Percentiles rank a stretch among this genome's conserved stretches.
phyloP scores from a whole-genome alignment of 495 filamentous ascomycete species.

The Aspergillus kassunensis region DNA sequence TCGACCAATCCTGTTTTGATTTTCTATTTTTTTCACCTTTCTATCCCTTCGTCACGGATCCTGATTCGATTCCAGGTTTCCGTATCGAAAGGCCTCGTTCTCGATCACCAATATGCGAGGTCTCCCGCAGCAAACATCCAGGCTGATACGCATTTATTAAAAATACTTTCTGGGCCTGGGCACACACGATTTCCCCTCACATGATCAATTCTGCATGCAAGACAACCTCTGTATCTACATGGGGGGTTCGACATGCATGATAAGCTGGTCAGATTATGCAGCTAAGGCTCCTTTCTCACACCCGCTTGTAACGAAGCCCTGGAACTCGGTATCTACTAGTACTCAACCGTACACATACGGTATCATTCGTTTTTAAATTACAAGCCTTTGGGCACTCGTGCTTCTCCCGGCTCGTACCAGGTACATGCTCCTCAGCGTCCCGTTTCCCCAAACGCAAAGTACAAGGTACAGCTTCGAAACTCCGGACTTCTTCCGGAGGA shows the following conservation, averaged over 20 bases:
- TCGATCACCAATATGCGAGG: constrained; percentile 1
- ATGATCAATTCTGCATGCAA: constrained; percentile 44
- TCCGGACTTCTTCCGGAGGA: neutral
- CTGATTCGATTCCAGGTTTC: neutral
- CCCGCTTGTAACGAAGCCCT: constrained; percentile 2
- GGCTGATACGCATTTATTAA: constrained; percentile 7
- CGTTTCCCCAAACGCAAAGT: neutral
- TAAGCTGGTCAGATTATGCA: constrained; percentile 9
- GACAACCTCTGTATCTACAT: constrained; percentile 21
- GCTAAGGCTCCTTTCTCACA: constrained; percentile 10
- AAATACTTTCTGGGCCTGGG: neutral
- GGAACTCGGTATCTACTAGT: neutral
- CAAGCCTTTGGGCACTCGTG: constrained; percentile 4
- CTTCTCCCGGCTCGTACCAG: constrained; percentile 1
- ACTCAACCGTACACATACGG: neutral
- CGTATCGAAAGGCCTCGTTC: neutral
- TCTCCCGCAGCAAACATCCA: constrained; percentile 13
- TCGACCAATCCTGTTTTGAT: neutral
- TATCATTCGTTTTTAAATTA: neutral
- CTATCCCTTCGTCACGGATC: neutral
- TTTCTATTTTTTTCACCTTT: neutral
- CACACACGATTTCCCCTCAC: constrained; percentile 24
- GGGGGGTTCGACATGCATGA: constrained; percentile 11
- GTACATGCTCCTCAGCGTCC: constrained; percentile 2
- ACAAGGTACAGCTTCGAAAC: neutral